These are phyloP conservation scores for Boletus reticuloceps DNA, from an alignment of 768 basidiomycete genomes.

Conservation along the genomic window DNA sequence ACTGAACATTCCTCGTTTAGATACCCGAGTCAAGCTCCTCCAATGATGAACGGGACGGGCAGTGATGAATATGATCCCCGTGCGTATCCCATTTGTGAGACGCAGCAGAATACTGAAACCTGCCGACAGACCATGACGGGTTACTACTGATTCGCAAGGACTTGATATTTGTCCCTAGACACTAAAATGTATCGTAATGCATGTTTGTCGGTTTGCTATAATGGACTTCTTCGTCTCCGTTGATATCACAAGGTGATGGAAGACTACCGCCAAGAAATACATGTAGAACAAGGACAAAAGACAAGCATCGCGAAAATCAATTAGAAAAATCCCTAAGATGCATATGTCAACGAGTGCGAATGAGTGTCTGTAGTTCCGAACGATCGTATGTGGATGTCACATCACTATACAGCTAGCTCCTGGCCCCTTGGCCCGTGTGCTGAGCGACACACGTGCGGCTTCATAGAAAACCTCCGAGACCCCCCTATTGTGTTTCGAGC, in stretches of 20 bases:
- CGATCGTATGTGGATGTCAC: constrained; percentile 37
- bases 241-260: background rate
- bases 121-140: constrained; percentile 58
- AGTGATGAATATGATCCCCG: constrained; percentile 55
- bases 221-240: constrained; percentile 17
- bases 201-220: constrained; percentile 22
- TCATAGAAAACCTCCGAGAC: constrained; percentile 93
- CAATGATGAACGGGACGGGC: constrained; percentile 52
- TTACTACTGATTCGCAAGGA: constrained; percentile 37
- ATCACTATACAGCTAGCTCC: constrained; percentile 57
- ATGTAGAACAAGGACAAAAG: background rate
- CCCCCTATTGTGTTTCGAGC: constrained; percentile 94
- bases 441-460: constrained; percentile 80
- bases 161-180: constrained; percentile 1
- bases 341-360: constrained; percentile 8
- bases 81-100: constrained; percentile 33
- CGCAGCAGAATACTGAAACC: constrained; percentile 5
- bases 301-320: constrained; percentile 9
- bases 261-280: constrained; percentile 14
- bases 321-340: constrained; percentile 22
- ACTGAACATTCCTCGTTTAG: constrained; percentile 34
- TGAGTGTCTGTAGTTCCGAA: background rate
- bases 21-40: constrained; percentile 62
- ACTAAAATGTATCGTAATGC: constrained; percentile 27
- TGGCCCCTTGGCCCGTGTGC: constrained; percentile 67